phyloP scores from a whole-genome alignment of 345 rosid genomes.

The Syzygium grande region DNA sequence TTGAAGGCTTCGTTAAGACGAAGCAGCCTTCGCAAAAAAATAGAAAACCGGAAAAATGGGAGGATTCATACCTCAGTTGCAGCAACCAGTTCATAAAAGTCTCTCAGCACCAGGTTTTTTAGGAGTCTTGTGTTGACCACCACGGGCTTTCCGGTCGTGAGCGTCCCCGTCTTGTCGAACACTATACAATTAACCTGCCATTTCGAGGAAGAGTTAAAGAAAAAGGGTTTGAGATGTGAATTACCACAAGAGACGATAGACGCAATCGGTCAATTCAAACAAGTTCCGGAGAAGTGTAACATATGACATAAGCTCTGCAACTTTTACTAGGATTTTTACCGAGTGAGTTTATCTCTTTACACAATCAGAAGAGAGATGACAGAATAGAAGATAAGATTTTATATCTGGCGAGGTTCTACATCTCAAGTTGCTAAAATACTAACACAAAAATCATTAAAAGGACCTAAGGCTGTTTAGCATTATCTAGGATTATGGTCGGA shows the following conservation, averaged over 20 bases:
- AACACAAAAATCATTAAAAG: not conserved
- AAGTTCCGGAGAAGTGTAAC: not conserved
- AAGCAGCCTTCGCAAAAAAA: not conserved
- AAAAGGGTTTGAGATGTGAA: not conserved
- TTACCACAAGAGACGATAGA: not conserved
- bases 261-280: not conserved
- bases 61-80: constrained; percentile 63
- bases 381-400: not conserved
- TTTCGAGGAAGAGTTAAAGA: not conserved
- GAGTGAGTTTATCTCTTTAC: not conserved
- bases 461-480: not conserved
- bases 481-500: not conserved
- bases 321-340: not conserved
- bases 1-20: not conserved
- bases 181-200: constrained; percentile 76
- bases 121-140: constrained; percentile 70
- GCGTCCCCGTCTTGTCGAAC: constrained; percentile 98
- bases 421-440: not conserved
- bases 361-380: not conserved
- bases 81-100: constrained; percentile 73
- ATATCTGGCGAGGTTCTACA: not conserved
- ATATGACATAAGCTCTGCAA: not conserved
- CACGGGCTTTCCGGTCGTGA: constrained; percentile 84
- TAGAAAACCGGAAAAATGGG: not conserved
- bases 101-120: constrained; percentile 57